Evolutionary conservation across 2,329 filamentous ascomycete genomes (phyloP), one percentile per base, ranked within the genome.

Genomic region (Talaromyces sp.): DNA sequence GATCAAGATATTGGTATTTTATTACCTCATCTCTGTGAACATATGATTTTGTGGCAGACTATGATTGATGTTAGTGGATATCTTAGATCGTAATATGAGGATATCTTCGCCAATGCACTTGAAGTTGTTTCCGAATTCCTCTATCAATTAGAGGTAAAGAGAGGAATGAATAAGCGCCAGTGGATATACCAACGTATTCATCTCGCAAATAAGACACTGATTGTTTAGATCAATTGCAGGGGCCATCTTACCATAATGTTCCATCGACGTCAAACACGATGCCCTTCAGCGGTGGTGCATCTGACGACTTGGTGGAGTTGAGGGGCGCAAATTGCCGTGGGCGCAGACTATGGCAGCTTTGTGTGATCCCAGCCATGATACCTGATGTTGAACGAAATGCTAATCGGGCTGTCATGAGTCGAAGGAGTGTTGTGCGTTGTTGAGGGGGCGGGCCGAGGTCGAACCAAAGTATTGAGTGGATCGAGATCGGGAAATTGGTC

Each of bases 21-120:
- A 66, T 52, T 74, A 81, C 72, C 84, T 87, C 93, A 99, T 97
- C 68, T 95, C 82, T 17, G 75, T 72, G 75, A 97, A 97, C 93
- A 97, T 99, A 81, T 96, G 90, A 63, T 89, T 94, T 74, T 97
- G 93, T 0, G 93, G 93, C 52, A 92, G 78, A 70, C 91, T 96
- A 14, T 37, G 41, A 14, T 17, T 35, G 11, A 43, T 13, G 52
- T 66, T 43, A 64, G 61, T 37, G 11, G 24, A 10, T 4, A 30
- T 45, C 48, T 6, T 10, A 13, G 9, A 27, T 27, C 9, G 8
- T 1, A n/a, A 40, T 20, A 40, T 30, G 16, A 27, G 22, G 27
- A 11, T 5, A 19, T 42, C 40, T 27, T 42, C 9, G 6, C 10
- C 17, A 16, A 8, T 37, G 35, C 5, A 3, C 9, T 27, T 9